Percentiles rank a stretch among this genome's conserved stretches.
phyloP scores from a whole-genome alignment of 2,329 filamentous ascomycete genomes.

The Thielaviopsis populi region DNA sequence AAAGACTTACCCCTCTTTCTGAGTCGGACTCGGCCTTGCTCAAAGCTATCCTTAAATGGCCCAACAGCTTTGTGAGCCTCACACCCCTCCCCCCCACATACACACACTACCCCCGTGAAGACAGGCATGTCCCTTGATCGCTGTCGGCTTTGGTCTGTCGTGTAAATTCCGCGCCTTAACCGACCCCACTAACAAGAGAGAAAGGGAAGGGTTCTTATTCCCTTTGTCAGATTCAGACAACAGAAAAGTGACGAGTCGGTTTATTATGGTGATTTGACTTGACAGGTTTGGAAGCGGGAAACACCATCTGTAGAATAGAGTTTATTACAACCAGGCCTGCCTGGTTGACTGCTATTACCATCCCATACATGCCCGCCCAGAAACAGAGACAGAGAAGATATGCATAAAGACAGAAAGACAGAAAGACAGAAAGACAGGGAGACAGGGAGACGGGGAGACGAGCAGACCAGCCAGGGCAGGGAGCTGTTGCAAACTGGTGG shows the following conservation, averaged over 20 bases:
- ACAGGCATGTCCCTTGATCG: background rate
- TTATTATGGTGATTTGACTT: background rate
- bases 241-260: background rate
- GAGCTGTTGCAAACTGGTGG: background rate
- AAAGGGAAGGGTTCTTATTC: background rate
- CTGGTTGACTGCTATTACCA: too few species aligned
- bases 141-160: background rate
- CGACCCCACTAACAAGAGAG: conserved; percentile 1
- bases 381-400: background rate
- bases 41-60: background rate
- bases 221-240: background rate
- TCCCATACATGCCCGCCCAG: too few species aligned
- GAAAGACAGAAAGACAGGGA: too few species aligned
- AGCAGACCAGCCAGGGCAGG: too few species aligned
- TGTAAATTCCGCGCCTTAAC: background rate
- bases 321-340: too few species aligned
- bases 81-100: background rate
- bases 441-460: too few species aligned
- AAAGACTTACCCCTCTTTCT: conserved; percentile 4
- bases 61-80: background rate
- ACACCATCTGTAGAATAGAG: too few species aligned
- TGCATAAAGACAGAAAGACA: too few species aligned
- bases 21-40: background rate
- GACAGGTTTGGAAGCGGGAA: background rate
- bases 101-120: background rate